These are phyloP conservation scores for Globisporangium abappressorium DNA, from an alignment of 352 stramenopile species.

Conservation along the genomic window DNA sequence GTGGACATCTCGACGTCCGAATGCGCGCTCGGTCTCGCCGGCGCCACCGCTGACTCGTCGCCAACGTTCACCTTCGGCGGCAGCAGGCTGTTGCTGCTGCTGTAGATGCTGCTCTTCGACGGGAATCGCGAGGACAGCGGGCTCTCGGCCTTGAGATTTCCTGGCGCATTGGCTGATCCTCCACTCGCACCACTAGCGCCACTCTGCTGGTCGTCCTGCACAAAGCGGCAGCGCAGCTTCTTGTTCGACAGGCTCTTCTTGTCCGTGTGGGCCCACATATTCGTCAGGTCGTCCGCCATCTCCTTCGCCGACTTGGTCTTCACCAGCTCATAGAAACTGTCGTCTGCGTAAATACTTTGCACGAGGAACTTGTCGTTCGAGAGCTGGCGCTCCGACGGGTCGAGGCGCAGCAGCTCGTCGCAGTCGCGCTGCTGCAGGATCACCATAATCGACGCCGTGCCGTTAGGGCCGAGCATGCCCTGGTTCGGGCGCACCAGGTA, in stretches of 20 bases:
- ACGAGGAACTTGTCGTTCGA: constrained; percentile 91
- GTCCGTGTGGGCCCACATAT: constrained; percentile 81
- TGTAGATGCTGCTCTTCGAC: constrained; percentile 26
- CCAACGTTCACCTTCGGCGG: constrained; percentile 9
- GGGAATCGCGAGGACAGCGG: constrained; percentile 15
- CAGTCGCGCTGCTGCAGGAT: constrained; percentile 89
- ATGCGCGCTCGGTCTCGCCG: constrained; percentile 41
- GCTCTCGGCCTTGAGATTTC: constrained; percentile 9
- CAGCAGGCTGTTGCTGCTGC: constrained; percentile 26
- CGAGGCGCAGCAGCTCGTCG: constrained; percentile 77
- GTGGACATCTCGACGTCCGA: constrained; percentile 36
- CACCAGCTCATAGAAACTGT: constrained; percentile 82
- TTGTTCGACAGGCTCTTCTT: constrained; percentile 84
- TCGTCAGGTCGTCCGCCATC: constrained; percentile 84
- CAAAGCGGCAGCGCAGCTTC: constrained; percentile 86
- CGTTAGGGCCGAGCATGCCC: constrained; percentile 76
- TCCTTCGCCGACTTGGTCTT: constrained; percentile 87
- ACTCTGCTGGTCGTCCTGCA: constrained; percentile 41
- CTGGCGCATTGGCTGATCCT: neutral
- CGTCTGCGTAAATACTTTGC: constrained; percentile 83
- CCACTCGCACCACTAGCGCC: neutral
- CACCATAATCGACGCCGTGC: constrained; percentile 76
- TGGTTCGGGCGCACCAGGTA: constrained; percentile 90
- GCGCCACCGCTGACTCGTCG: constrained; percentile 32
- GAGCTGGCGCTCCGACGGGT: constrained; percentile 71